Conservation (phyloP, 116 monocot genomes). For the Papilionanthe hybrid region DNA sequence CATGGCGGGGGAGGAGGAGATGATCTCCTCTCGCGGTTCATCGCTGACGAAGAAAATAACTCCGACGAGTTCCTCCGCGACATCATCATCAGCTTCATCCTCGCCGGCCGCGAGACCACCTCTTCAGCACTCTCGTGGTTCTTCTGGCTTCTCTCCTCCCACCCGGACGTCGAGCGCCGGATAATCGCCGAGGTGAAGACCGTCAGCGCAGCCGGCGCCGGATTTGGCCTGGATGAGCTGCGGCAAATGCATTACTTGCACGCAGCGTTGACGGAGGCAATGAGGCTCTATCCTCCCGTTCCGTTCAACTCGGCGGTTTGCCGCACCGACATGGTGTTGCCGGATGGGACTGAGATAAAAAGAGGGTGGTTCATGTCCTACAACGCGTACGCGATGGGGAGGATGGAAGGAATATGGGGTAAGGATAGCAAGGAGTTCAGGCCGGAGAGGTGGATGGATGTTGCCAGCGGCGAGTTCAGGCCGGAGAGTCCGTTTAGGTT, state of each 20-base stretch:
- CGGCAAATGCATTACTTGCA: slow-evolving; percentile 33
- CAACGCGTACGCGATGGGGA: slow-evolving; percentile 32
- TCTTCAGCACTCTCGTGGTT: slow-evolving; percentile 42
- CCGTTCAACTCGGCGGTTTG: slow-evolving; percentile 13
- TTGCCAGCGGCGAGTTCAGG: slow-evolving; percentile 1
- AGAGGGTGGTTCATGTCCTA: slow-evolving; percentile 25
- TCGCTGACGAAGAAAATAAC: slow-evolving; percentile 21
- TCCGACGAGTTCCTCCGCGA: slow-evolving; percentile 41
- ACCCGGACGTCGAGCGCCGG: slow-evolving; percentile 13
- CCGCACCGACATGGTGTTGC: slow-evolving; percentile 20
- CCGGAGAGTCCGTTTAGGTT: slow-evolving; percentile 24
- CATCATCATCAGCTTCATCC: slow-evolving; percentile 39
- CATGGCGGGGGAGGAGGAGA: neutral
- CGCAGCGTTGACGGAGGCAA: slow-evolving; percentile 29
- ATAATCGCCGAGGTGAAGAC: slow-evolving; percentile 22
- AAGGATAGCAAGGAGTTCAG: slow-evolving; percentile 19
- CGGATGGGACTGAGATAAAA: slow-evolving; percentile 25
- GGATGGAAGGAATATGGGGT: slow-evolving; percentile 37
- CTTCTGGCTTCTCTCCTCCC: slow-evolving; percentile 29
- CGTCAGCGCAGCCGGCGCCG: neutral
- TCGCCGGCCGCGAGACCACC: slow-evolving; percentile 40
- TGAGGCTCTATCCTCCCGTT: slow-evolving; percentile 43
- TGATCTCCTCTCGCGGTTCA: slow-evolving; percentile 42
- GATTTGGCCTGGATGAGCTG: slow-evolving; percentile 18
- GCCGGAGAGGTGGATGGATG: slow-evolving; percentile 37